Base-by-base conservation (phyloP, 139 green algal species). In the Auxenochlorella pyrenoidosa region DNA sequence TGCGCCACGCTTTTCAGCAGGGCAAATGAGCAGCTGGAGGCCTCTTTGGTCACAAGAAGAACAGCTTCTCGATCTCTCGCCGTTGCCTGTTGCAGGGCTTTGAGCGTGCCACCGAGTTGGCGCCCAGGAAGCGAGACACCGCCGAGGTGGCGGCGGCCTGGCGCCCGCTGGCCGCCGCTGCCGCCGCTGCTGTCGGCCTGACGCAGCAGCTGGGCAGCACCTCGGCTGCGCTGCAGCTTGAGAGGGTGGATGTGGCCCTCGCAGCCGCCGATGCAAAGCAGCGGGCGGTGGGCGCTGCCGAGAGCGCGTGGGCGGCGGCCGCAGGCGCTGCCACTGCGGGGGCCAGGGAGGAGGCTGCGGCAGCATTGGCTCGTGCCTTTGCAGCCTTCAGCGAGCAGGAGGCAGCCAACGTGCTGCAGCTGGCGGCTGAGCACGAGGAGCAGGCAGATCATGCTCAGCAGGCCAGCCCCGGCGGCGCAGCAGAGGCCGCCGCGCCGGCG, bases 41-140 rank as follows among this genome's bases (percentile, higher is more conserved):
- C n/a, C n/a, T n/a, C n/a, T n/a, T n/a, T n/a, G n/a, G n/a, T n/a
- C n/a, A n/a, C n/a, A n/a, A n/a, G n/a, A n/a, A n/a, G n/a, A n/a
- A n/a, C n/a, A n/a, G n/a, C n/a, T n/a, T n/a, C n/a, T n/a, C n/a
- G n/a, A n/a, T n/a, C n/a, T n/a, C n/a, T n/a, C n/a, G 47, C 47
- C 10, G 47, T 54, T 10, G 10, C 47, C 47, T 54, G 47, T 32
- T 85, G 85, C 76, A 89, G 85, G 63, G 85, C 76, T 85, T 85
- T 71, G 47, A 89, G 43, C 76, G 76, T 16, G 85, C 76, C 16
- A 79, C 76, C 19, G 43, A 89, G 63, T 44, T 89, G 32, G 85
- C 85, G 13, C 85, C 84, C 15, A 16, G 38, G 3, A 32, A 6
- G 40, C 84, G 28, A 3, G 75, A 88, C 32, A 3, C 40, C 2